These are phyloP conservation scores for Sporisorium sorghi DNA, from an alignment of 1,284 basidiomycete genomes.

Conservation along the genomic window DNA sequence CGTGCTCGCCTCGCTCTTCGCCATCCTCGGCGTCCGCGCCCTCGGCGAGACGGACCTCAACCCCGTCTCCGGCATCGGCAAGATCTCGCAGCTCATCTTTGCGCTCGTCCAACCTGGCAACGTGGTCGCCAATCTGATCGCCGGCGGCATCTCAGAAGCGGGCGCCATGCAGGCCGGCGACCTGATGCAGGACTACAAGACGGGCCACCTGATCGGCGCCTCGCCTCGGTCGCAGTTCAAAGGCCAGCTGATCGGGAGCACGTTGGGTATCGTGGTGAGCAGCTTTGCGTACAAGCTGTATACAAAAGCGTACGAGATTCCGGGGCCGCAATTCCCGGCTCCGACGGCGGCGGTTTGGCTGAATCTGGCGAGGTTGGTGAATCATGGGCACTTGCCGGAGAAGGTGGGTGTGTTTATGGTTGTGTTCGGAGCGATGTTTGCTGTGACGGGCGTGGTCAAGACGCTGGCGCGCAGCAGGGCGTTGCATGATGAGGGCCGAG, in stretches of 20 bases:
- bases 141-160: constrained; percentile 94
- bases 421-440: constrained; percentile 75
- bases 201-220: constrained; percentile 81
- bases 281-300: constrained; percentile 89
- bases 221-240: constrained; percentile 69
- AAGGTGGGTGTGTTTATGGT: constrained; percentile 85
- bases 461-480: constrained; percentile 72
- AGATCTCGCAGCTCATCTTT: constrained; percentile 92
- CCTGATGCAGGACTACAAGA: constrained; percentile 98
- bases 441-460: constrained; percentile 73
- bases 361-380: constrained; percentile 86
- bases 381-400: constrained; percentile 82
- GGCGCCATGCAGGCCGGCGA: constrained; percentile 97
- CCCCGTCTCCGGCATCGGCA: constrained; percentile 85
- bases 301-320: constrained; percentile 80
- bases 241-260: constrained; percentile 72
- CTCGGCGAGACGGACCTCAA: constrained; percentile 67
- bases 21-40: constrained; percentile 76
- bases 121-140: constrained; percentile 92
- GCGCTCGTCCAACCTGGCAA: constrained; percentile 89
- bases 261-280: constrained; percentile 84
- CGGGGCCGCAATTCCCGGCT: constrained; percentile 88
- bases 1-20: constrained; percentile 82
- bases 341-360: constrained; percentile 87
- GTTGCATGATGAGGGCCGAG: constrained; percentile 16